Evolutionary conservation across 192 early-diverging fungal genomes (phyloP).

Genomic region (Entomortierella parvispora): DNA sequence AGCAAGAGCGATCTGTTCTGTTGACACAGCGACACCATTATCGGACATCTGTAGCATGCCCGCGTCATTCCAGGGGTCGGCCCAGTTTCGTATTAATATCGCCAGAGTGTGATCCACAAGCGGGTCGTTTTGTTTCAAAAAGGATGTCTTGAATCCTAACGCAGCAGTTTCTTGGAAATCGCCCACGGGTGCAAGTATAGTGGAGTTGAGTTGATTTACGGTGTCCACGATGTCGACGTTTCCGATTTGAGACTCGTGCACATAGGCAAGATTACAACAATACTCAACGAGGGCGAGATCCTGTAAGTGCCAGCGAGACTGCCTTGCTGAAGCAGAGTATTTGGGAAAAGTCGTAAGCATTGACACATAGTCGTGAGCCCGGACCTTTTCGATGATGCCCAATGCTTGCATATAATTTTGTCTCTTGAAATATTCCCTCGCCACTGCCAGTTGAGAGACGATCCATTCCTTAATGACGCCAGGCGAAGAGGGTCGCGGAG

Average conservation of each 20-base stretch:
- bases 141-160: slow-evolving; percentile 15
- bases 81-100: slow-evolving; percentile 26
- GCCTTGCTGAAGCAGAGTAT: not conserved
- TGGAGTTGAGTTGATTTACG: slow-evolving; percentile 18
- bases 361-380: slow-evolving; percentile 22
- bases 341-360: not conserved
- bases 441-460: slow-evolving; percentile 10
- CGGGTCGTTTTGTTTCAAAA: slow-evolving; percentile 20
- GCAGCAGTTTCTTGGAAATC: not conserved
- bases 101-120: slow-evolving; percentile 33
- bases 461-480: slow-evolving; percentile 29
- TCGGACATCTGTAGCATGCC: not conserved
- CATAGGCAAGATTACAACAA: slow-evolving; percentile 22
- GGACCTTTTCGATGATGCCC: slow-evolving; percentile 22
- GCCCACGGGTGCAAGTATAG: slow-evolving; percentile 2
- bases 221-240: slow-evolving; percentile 17
- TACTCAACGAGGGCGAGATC: slow-evolving; percentile 36
- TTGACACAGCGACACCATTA: not conserved
- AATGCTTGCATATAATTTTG: slow-evolving; percentile 43
- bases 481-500: not conserved
- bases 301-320: slow-evolving; percentile 20
- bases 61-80: not conserved
- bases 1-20: slow-evolving; percentile 20
- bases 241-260: slow-evolving; percentile 13
- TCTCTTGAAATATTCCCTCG: slow-evolving; percentile 22